Evolutionary conservation across 2,329 filamentous ascomycete genomes (phyloP).

Genomic region (Lecanicillium sp.): DNA sequence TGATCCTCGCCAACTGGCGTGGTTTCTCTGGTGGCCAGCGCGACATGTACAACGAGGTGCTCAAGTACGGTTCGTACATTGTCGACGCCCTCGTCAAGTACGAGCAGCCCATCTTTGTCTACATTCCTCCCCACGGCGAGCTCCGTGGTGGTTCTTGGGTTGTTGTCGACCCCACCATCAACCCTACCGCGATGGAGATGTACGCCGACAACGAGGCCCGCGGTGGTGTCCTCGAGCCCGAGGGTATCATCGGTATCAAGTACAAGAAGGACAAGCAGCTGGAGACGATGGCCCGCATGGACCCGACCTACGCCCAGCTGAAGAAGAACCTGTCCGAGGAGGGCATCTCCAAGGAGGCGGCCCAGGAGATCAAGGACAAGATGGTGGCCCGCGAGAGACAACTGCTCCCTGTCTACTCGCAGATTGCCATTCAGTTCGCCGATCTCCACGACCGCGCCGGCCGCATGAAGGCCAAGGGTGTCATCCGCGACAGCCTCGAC

Average conservation of each 20-base stretch:
- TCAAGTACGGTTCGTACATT: constrained; percentile 99
- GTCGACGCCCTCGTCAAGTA: constrained; percentile 97
- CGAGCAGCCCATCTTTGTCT: constrained; percentile 97
- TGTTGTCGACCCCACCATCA: constrained; percentile 97
- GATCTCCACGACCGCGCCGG: constrained; percentile 95
- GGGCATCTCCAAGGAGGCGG: constrained; percentile 64
- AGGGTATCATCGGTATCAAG: constrained; percentile 98
- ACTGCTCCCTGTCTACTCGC: constrained; percentile 85
- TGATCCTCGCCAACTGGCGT: constrained; percentile 99
- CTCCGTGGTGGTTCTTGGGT: constrained; percentile 99
- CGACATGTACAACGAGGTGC: constrained; percentile 99
- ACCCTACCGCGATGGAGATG: constrained; percentile 97
- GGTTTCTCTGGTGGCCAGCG: constrained; percentile 99
- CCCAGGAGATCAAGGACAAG: constrained; percentile 73
- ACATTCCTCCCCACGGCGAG: constrained; percentile 95
- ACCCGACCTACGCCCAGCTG: constrained; percentile 74
- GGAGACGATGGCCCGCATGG: constrained; percentile 92
- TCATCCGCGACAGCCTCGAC: constrained; percentile 75
- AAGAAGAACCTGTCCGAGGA: constrained; percentile 66
- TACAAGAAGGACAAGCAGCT: constrained; percentile 97
- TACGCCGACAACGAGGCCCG: constrained; percentile 93
- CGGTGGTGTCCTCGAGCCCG: constrained; percentile 94
- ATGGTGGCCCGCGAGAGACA: constrained; percentile 81
- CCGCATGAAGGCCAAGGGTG: constrained; percentile 96
- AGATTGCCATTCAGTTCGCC: constrained; percentile 94